Evolutionary conservation across 257 asterid genomes (phyloP).

Genomic region (Catharanthus roseus): DNA sequence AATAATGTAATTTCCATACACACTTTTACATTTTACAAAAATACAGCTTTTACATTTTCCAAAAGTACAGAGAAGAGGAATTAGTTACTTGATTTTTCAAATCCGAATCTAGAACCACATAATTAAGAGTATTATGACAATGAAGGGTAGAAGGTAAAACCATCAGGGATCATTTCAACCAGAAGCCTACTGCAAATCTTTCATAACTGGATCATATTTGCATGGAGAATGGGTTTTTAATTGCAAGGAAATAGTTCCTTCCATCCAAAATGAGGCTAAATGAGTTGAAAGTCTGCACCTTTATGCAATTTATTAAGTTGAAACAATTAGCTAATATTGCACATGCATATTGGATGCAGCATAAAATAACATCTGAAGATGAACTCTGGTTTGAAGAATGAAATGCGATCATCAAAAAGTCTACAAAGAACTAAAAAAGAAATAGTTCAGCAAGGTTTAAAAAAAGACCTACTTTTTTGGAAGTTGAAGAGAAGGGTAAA

Average conservation of each 20-base stretch:
- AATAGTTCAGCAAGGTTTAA: neutral
- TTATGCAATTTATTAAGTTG: neutral
- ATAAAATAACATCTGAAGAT: neutral
- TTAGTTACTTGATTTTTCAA: no score
- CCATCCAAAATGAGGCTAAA: neutral
- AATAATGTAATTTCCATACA: neutral
- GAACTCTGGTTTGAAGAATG: neutral
- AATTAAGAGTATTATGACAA: neutral
- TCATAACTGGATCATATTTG: neutral
- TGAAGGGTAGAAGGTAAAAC: neutral
- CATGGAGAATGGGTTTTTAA: neutral
- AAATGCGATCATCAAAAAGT: neutral
- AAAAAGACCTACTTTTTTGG: constrained; percentile 55
- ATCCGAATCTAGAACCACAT: no score
- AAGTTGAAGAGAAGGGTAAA: constrained; percentile 46
- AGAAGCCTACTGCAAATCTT: no score
- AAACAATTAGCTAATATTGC: neutral
- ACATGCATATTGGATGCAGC: neutral
- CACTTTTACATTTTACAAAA: neutral
- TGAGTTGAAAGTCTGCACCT: neutral
- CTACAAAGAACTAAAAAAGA: neutral
- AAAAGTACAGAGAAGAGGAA: neutral
- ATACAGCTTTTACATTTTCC: no score
- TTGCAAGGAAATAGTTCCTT: neutral
- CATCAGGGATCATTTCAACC: neutral